Base-by-base conservation (phyloP, 306 rosid genomes). In the Malus asiatica region DNA sequence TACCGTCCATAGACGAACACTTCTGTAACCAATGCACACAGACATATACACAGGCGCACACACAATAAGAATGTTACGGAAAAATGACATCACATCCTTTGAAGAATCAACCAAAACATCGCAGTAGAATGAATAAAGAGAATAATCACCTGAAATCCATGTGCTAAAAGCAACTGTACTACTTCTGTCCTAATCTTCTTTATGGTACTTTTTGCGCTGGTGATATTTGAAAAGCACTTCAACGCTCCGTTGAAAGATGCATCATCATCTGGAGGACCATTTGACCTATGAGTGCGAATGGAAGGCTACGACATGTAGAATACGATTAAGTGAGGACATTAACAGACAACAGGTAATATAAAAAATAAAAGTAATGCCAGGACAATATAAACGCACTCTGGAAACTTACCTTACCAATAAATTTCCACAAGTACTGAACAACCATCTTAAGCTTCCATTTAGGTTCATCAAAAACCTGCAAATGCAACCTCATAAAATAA, bases 391-490 rank as follows among this genome's bases (percentile, higher is more conserved):
- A 32, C 55, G 45, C 20, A 23, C 25, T 63, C 38, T 27, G 27
- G 66, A 52, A 59, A 22, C 53, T 80, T 83, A 93, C 96, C 96
- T 90, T 93, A 53, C 89, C 58, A 27, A 88, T 87, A 89, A 88
- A 93, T 81, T 88, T 93, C 93, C 91, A 86, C 75, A 93, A 83
- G 83, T 86, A 93, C 78, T 84, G 88, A 91, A 84, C 89, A 72
- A 94, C 78, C 71, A 92, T 75, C 84, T 90, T 97, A 84, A 90
- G 90, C 89, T 91, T 94, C 91, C 93, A 91, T 80, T 87, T 90
- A 27, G 97, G 84, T 59, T 88, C 89, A 76, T 53, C 51, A 51
- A 83, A 88, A 81, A 79, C 80, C 98, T 94, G 90, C 81, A 79
- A 46, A 66, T 62, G 73, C 76, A 78, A 67, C 59, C 68, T 77